phyloP scores from a whole-genome alignment of 2,329 filamentous ascomycete genomes.

The Sarocladium kiliense region DNA sequence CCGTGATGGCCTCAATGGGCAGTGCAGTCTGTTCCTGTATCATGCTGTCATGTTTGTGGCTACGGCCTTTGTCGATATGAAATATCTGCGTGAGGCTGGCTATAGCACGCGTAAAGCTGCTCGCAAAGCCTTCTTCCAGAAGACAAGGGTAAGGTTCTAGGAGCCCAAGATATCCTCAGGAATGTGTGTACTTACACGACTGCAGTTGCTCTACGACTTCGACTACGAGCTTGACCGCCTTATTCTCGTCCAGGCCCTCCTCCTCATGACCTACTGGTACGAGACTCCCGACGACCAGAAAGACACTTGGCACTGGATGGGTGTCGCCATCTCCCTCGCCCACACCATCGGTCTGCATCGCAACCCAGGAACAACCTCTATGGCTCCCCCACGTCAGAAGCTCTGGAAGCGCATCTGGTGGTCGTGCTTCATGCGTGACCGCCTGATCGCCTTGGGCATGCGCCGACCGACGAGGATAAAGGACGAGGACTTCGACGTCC shows the following conservation, averaged over 20 bases:
- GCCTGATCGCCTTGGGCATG: conserved; percentile 90
- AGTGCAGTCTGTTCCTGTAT: conserved; percentile 80
- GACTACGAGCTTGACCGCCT: conserved; percentile 91
- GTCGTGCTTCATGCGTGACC: conserved; percentile 94
- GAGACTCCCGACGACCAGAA: conserved; percentile 96
- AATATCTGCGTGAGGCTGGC: conserved; percentile 69
- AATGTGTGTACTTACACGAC: no score
- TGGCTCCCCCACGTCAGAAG: conserved; percentile 68
- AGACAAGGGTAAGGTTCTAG: conserved; percentile 63
- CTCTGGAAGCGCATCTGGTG: conserved; percentile 97
- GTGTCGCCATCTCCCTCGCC: conserved; percentile 85
- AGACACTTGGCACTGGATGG: conserved; percentile 99
- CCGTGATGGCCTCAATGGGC: conserved; percentile 63
- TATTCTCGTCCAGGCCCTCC: conserved; percentile 77
- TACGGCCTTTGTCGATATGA: conserved; percentile 80
- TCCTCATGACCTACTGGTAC: conserved; percentile 97
- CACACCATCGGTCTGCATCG: conserved; percentile 92
- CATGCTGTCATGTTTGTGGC: conserved; percentile 94
- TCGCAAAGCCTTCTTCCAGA: conserved; percentile 83
- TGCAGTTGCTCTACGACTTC: conserved; percentile 84
- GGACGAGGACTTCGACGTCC: conserved; percentile 88
- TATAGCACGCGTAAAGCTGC: conserved; percentile 75
- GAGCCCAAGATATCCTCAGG: background rate
- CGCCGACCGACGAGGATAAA: conserved; percentile 87
- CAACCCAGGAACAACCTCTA: conserved; percentile 70